phyloP scores from a whole-genome alignment of 257 asterid species.

The Coffea canephora region DNA sequence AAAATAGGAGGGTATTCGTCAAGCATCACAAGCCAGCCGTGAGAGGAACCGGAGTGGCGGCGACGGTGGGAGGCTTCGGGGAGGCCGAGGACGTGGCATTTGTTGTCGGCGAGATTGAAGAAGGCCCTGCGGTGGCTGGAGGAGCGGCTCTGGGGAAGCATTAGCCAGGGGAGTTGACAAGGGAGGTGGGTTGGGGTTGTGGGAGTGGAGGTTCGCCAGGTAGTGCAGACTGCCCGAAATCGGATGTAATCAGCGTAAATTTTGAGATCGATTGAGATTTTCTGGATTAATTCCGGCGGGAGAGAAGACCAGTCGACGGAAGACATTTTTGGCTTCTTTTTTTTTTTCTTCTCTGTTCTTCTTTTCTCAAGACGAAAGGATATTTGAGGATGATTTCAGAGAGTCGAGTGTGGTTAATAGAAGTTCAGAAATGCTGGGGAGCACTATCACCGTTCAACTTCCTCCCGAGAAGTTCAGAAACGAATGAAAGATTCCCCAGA shows the following conservation, averaged over 20 bases:
- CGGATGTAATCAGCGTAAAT: constrained; percentile 57
- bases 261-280: constrained; percentile 37
- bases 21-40: constrained; percentile 64
- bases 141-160: constrained; percentile 55
- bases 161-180: constrained; percentile 80
- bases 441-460: too few species aligned
- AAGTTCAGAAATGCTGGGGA: too few species aligned
- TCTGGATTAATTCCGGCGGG: constrained; percentile 60
- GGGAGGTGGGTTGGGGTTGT: constrained; percentile 51
- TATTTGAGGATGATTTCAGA: too few species aligned
- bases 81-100: constrained; percentile 44
- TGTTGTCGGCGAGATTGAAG: constrained; percentile 39
- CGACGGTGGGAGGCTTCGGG: constrained; percentile 59
- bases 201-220: constrained; percentile 56
- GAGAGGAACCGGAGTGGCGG: constrained; percentile 78
- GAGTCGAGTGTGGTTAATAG: too few species aligned
- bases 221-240: constrained; percentile 62
- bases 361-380: too few species aligned
- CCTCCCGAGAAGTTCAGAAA: too few species aligned
- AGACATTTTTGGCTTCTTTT: background rate
- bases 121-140: constrained; percentile 44
- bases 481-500: too few species aligned
- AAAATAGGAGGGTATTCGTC: constrained; percentile 67
- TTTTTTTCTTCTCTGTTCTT: too few species aligned
- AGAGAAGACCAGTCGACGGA: constrained; percentile 68